phyloP scores from a whole-genome alignment of 192 early-diverging fungal genomes.

The Rhizoclosmatium globosum region DNA sequence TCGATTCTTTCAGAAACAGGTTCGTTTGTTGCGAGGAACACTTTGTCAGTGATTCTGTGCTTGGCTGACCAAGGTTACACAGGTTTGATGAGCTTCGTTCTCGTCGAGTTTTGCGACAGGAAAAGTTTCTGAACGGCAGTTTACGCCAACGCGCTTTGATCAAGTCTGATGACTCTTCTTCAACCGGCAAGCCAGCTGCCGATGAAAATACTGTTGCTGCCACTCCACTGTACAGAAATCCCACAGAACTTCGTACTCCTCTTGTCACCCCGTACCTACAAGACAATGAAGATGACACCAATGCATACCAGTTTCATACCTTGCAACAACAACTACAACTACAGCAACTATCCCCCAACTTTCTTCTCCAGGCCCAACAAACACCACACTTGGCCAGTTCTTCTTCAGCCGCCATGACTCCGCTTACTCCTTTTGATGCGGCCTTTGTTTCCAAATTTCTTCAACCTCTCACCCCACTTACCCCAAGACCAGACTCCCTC shows the following conservation, averaged over 20 bases:
- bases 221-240: background rate
- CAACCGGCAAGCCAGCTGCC: background rate
- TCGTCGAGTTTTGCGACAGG: conserved; percentile 76
- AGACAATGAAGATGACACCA: background rate
- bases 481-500: background rate
- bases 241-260: no score
- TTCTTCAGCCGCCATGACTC: background rate
- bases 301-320: background rate
- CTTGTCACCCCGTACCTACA: background rate
- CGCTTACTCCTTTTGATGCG: background rate
- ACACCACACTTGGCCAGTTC: background rate
- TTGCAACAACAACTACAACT: conserved; percentile 25
- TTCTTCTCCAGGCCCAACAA: background rate
- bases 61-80: background rate
- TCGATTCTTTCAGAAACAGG: conserved; percentile 68
- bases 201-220: background rate
- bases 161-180: background rate
- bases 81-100: conserved; percentile 74
- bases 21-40: background rate
- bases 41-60: background rate
- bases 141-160: conserved; percentile 51
- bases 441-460: background rate
- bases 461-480: background rate
- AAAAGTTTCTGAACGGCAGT: conserved; percentile 70
- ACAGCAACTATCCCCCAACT: background rate